Base-by-base conservation (phyloP, 208 protist species). In the Leptomonas seymouri region DNA sequence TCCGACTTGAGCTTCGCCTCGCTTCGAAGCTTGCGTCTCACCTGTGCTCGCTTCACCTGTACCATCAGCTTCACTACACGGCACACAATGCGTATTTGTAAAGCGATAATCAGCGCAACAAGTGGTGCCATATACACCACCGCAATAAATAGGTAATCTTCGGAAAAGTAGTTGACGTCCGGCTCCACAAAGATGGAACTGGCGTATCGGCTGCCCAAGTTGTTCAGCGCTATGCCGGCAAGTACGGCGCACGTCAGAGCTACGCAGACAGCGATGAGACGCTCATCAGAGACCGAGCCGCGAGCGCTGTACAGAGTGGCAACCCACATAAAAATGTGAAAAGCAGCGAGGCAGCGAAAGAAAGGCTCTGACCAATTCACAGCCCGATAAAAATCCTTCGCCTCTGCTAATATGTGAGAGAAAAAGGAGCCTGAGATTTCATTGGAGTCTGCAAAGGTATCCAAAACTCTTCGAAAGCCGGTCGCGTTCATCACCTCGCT, bases 301-400 rank as follows among this genome's bases (percentile, higher is more conserved):
- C 53, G 67, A 0, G 69, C 86, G 20, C 59, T n/a, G 27, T 69
- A 45, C 16, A 84, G 1, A 2, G 77, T 67, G n/a, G 39, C 15
- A 25, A 74, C 30, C 64, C 80, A 58, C 14, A 93, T 51, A 7
- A 81, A 0, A 0, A 69, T 12, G 53, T 96, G 91, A 65, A 91
- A 91, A 14, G 41, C 71, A 2, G 55, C 59, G 16, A 96, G 76
- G 65, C 81, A 91, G 11, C 21, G 55, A 31, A 96, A 93, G 65
- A 93, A 90, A 0, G 86, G 88, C 65, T 96, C 87, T 0, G 67
- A 78, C 86, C 88, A 96, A 60, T 93, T 78, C 16, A 93, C 80
- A 6, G 87, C 79, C 3, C 41, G 20, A 18, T 83, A 60, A 58
- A 93, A 93, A 0, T 46, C 36, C 20, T 25, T 18, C 1, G 79